Evolutionary conservation across 2,329 filamentous ascomycete species (phyloP), one percentile per base, ranked within the genome.

Genomic region (Talaromyces sp.): DNA sequence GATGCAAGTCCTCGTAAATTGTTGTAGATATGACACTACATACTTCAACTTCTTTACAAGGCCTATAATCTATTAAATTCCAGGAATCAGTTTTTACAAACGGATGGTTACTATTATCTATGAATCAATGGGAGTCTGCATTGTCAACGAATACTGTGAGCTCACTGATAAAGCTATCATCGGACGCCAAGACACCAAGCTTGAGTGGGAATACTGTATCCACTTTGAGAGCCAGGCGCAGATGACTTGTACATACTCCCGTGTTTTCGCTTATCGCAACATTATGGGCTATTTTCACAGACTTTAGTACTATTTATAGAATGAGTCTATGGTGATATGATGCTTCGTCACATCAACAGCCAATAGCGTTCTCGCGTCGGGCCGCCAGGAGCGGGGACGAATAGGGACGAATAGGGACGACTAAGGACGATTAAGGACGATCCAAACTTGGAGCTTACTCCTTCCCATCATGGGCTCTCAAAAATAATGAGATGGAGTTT

Each of bases 201-300:
- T 47, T 47, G 25, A 35, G 61, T 59, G 22, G 61, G 64, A 64
- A 64, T 50, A 31, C 45, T 54, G 39, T 50, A 60, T 41, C 60
- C 27, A 64, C 47, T 64, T 19, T 43, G 13, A 27, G 43, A 25
- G 64, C 62, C 8, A 47, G 31, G 3, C 50, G 47, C 13, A 65
- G 39, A 49, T 67, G 56, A 27, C 35, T 49, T 31, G 39, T 15
- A 22, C 19, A 33, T 0, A 64, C 27, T 19, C 33, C 10, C 7
- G 25, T 47, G 22, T 54, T 59, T 33, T 67, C 49, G 33, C 41
- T 47, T 10, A 59, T 15, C 35, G 50, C 43, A 45, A 67, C 27
- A 65, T 67, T 64, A 56, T 59, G 37, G 27, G 62, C 62, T 33
- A 67, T 47, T 35, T 64, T 64, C 2, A 67, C 22, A 41, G n/a